Evolutionary conservation across 2,329 filamentous ascomycete genomes (phyloP).

Genomic region (Aspergillus chevalieri): DNA sequence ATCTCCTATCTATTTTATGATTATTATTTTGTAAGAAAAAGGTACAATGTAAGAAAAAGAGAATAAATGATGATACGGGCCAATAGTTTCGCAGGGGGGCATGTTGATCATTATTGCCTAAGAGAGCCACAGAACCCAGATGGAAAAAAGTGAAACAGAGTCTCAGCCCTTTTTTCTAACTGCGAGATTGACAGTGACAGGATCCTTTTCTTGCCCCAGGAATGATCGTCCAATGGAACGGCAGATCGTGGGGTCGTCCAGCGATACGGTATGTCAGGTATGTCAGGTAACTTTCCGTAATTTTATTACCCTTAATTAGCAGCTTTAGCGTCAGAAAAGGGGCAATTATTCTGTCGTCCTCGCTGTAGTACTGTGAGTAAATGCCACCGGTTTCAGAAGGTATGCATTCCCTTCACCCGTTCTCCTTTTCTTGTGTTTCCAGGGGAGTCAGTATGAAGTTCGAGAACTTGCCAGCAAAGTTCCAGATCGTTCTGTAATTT

Average conservation of each 20-base stretch:
- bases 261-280: background rate
- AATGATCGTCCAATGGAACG: constrained; percentile 15
- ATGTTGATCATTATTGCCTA: background rate
- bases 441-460: background rate
- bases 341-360: background rate
- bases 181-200: background rate
- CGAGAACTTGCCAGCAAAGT: background rate
- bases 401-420: background rate
- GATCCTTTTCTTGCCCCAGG: constrained; percentile 4
- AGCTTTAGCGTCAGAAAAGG: background rate
- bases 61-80: no score
- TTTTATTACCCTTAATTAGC: no score
- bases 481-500: constrained; percentile 1
- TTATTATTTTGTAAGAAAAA: no score
- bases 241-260: background rate
- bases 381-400: background rate
- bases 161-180: background rate
- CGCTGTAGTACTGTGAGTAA: background rate
- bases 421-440: background rate
- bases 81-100: background rate
- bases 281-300: no score
- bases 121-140: background rate
- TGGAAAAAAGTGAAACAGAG: background rate
- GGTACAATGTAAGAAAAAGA: no score
- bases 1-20: background rate